phyloP scores from a whole-genome alignment of 352 stramenopile genomes.

The Phytophthora sp. region DNA sequence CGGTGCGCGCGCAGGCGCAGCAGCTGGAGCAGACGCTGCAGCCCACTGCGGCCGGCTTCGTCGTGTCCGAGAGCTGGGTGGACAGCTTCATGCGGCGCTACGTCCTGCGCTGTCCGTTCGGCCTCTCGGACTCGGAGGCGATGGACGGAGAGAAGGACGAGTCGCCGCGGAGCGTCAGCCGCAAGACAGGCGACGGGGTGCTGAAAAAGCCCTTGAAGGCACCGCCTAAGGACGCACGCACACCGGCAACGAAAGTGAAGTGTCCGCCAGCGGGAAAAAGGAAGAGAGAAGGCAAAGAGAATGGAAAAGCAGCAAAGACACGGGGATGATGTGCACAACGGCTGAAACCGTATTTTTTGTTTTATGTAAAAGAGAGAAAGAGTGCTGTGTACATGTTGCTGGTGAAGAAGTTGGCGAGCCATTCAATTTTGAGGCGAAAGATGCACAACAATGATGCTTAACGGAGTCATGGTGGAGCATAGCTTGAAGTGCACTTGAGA shows the following conservation, averaged over 20 bases:
- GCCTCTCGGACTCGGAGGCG: slow-evolving; percentile 27
- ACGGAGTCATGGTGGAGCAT: too few species aligned
- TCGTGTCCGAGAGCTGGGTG: slow-evolving; percentile 34
- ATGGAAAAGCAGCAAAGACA: background rate
- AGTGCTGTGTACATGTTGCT: too few species aligned
- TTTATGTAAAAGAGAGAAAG: too few species aligned
- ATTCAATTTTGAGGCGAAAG: too few species aligned
- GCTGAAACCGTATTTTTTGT: too few species aligned
- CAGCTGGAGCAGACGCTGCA: slow-evolving; percentile 16
- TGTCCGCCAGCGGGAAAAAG: slow-evolving; percentile 16
- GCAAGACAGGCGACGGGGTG: slow-evolving; percentile 21
- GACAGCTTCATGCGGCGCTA: slow-evolving; percentile 34
- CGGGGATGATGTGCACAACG: too few species aligned
- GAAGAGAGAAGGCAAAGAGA: slow-evolving; percentile 15
- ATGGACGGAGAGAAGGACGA: slow-evolving; percentile 13
- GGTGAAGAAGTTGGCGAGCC: too few species aligned
- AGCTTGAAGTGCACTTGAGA: too few species aligned
- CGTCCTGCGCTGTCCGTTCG: slow-evolving; percentile 33
- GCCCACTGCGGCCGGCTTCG: slow-evolving; percentile 21
- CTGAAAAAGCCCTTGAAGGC: slow-evolving; percentile 2
- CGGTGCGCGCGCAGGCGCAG: slow-evolving; percentile 17
- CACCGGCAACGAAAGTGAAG: background rate
- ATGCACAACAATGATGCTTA: too few species aligned
- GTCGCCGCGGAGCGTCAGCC: background rate
- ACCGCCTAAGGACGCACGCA: slow-evolving; percentile 5